A percentile compares a stretch with the other conserved stretches of the same genome.
phyloP scores from a whole-genome alignment of 2,329 filamentous ascomycete genomes.

The Didymella keratinophila region DNA sequence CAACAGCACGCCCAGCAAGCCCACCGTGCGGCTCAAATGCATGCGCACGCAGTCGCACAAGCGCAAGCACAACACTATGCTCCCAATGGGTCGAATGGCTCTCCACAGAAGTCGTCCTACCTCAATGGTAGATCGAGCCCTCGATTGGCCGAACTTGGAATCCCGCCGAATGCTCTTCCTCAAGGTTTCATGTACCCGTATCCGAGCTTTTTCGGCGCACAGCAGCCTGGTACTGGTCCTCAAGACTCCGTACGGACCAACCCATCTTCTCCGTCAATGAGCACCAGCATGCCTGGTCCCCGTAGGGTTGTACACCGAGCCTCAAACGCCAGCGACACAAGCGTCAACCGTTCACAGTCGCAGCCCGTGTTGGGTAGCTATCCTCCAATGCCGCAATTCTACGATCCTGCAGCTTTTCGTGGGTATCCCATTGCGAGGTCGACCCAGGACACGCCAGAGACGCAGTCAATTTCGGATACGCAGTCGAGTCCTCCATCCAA shows the following conservation, averaged over 20 bases:
- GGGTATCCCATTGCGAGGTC: slow-evolving; percentile 48
- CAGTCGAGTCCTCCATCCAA: slow-evolving; percentile 33
- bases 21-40: slow-evolving; percentile 49
- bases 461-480: slow-evolving; percentile 30
- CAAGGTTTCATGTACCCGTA: slow-evolving; percentile 58
- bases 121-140: slow-evolving; percentile 46
- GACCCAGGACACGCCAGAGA: slow-evolving; percentile 37
- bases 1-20: slow-evolving; percentile 51
- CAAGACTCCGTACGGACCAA: slow-evolving; percentile 58
- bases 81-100: slow-evolving; percentile 48
- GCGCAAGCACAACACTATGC: slow-evolving; percentile 46
- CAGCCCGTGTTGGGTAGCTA: slow-evolving; percentile 55
- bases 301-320: slow-evolving; percentile 54
- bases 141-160: slow-evolving; percentile 38
- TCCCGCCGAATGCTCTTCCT: slow-evolving; percentile 43
- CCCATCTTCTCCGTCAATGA: slow-evolving; percentile 58
- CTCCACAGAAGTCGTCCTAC: slow-evolving; percentile 52
- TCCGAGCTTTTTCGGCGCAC: slow-evolving; percentile 53
- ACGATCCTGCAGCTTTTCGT: slow-evolving; percentile 40
- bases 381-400: slow-evolving; percentile 45
- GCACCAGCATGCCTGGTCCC: slow-evolving; percentile 52
- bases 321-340: slow-evolving; percentile 54
- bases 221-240: slow-evolving; percentile 47
- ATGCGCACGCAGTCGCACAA: slow-evolving; percentile 49
- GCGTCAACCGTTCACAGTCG: slow-evolving; percentile 58